Conservation (phyloP, 257 asterid species). For the Nicotiana otophora region DNA sequence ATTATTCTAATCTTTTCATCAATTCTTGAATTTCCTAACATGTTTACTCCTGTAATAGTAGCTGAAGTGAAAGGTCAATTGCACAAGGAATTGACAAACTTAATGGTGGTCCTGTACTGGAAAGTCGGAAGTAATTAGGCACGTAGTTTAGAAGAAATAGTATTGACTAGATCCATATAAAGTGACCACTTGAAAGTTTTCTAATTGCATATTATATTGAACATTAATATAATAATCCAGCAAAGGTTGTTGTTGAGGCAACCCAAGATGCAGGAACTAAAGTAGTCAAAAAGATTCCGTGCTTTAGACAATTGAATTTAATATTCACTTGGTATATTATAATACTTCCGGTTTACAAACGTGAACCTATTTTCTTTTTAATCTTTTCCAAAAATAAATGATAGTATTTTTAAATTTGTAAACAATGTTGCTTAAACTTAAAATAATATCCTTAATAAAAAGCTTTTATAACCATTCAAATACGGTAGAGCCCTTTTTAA, state of each 20-base stretch:
- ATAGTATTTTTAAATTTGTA: too few species aligned
- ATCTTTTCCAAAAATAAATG: too few species aligned
- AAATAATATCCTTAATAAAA: too few species aligned
- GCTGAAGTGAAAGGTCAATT: background rate
- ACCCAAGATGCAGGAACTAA: constrained; percentile 30
- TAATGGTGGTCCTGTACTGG: too few species aligned
- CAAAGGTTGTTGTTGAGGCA: constrained; percentile 1
- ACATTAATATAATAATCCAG: background rate
- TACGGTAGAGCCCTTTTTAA: too few species aligned
- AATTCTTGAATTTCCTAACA: background rate
- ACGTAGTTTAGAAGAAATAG: background rate
- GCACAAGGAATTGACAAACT: background rate
- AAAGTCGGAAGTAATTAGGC: background rate
- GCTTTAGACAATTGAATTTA: background rate
- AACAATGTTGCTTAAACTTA: too few species aligned
- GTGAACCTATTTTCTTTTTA: too few species aligned
- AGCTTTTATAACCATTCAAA: too few species aligned
- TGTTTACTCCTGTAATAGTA: background rate
- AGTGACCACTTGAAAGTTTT: background rate
- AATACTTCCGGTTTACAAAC: too few species aligned
- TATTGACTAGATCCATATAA: background rate
- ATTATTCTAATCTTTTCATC: background rate
- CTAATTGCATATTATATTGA: background rate
- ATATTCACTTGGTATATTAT: background rate
- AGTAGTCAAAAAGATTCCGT: constrained; percentile 8